A percentile compares a stretch with the other conserved stretches of the same genome.
These are phyloP conservation scores for Pythium coloratum DNA, from an alignment of 352 stramenopile species.

Conservation along the genomic window DNA sequence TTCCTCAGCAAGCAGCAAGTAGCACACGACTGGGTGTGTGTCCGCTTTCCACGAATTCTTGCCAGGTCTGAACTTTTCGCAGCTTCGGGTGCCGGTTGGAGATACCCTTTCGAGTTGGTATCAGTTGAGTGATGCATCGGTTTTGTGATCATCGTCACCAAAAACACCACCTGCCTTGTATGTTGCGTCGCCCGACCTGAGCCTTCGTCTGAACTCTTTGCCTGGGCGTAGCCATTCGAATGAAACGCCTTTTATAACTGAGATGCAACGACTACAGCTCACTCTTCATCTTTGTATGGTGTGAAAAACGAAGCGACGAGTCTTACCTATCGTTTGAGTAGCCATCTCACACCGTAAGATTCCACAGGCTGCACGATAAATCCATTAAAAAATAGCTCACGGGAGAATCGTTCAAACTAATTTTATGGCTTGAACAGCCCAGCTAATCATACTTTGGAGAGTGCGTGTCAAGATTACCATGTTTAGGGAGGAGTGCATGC, in stretches of 20 bases:
- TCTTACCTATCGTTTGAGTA: neutral
- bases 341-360: neutral
- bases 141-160: neutral
- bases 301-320: neutral
- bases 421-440: neutral
- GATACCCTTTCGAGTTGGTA: neutral
- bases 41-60: neutral
- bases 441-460: neutral
- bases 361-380: neutral
- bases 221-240: neutral
- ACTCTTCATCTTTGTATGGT: no score
- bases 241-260: neutral
- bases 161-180: neutral
- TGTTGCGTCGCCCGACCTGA: neutral
- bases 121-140: neutral
- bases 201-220: neutral
- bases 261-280: neutral
- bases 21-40: neutral
- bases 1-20: neutral
- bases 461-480: neutral
- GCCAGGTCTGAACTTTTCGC: neutral
- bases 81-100: neutral
- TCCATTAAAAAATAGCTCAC: neutral
- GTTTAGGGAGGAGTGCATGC: neutral
- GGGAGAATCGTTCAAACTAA: neutral